Evolutionary conservation across 495 filamentous ascomycete species (phyloP).

Genomic region (Aspergillus haitiensis): DNA sequence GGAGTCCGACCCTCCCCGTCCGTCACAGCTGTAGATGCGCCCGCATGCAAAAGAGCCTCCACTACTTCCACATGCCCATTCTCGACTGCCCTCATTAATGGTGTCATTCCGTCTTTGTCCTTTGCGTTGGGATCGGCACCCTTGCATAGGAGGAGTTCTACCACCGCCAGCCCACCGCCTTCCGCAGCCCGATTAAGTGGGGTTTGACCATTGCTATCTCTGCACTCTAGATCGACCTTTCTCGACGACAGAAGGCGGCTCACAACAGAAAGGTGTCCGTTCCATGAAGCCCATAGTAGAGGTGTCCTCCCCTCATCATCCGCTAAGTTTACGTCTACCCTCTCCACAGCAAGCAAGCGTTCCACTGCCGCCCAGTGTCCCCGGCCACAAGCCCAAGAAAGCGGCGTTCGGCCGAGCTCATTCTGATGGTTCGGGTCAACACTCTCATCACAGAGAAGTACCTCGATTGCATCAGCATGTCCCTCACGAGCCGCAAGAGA

Average conservation of each 20-base stretch:
- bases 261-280: background rate
- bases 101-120: slow-evolving; percentile 18
- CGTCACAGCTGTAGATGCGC: background rate
- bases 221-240: slow-evolving; percentile 8
- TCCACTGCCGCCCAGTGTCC: background rate
- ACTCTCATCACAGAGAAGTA: slow-evolving; percentile 5
- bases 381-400: slow-evolving; percentile 8
- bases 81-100: slow-evolving; percentile 11
- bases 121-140: slow-evolving; percentile 29
- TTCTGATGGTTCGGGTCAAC: background rate
- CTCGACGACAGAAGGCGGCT: slow-evolving; percentile 4
- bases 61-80: slow-evolving; percentile 26
- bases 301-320: slow-evolving; percentile 9
- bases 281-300: slow-evolving; percentile 9
- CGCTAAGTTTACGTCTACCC: slow-evolving; percentile 2
- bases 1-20: slow-evolving; percentile 4
- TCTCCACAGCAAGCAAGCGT: slow-evolving; percentile 1
- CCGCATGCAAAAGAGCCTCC: background rate
- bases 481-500: slow-evolving; percentile 12
- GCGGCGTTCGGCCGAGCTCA: slow-evolving; percentile 4
- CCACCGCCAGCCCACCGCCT: slow-evolving; percentile 15
- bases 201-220: slow-evolving; percentile 4
- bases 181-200: slow-evolving; percentile 5
- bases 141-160: slow-evolving; percentile 24
- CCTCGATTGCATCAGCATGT: background rate